Evolutionary conservation across 2,329 filamentous ascomycete species (phyloP).

Genomic region (Diplocarpon mali): DNA sequence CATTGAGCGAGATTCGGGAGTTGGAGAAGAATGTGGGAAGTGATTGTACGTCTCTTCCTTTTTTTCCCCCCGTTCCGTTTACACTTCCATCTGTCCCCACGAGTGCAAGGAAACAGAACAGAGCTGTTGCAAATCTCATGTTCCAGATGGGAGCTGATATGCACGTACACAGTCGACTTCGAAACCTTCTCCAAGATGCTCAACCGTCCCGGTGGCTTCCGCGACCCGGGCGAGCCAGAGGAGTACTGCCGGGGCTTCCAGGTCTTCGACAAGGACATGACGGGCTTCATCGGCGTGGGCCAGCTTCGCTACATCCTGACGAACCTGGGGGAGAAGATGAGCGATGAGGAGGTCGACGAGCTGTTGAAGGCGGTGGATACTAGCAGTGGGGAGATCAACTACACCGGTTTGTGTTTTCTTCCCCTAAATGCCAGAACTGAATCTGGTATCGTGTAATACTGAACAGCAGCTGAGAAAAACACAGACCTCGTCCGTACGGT

Average conservation of each 20-base stretch:
- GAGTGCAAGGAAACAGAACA: too few species aligned
- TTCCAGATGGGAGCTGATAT: neutral
- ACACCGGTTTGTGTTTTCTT: conserved; percentile 52
- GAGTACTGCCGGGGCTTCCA: conserved; percentile 99
- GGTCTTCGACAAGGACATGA: conserved; percentile 99
- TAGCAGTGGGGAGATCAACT: conserved; percentile 93
- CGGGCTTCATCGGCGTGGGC: conserved; percentile 92
- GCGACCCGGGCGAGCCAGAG: conserved; percentile 92
- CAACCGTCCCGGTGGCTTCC: conserved; percentile 95
- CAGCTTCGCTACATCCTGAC: conserved; percentile 97
- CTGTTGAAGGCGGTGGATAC: conserved; percentile 97
- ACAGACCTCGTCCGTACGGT: conserved; percentile 76
- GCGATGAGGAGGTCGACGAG: conserved; percentile 96
- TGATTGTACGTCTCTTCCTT: conserved; percentile 61
- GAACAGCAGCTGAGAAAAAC: neutral
- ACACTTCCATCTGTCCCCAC: too few species aligned
- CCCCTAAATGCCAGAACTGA: neutral
- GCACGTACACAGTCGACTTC: conserved; percentile 66
- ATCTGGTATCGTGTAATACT: too few species aligned
- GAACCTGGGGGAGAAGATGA: conserved; percentile 98
- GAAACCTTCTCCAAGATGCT: conserved; percentile 94
- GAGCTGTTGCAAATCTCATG: too few species aligned
- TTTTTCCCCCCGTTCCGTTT: too few species aligned
- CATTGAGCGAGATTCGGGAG: conserved; percentile 81
- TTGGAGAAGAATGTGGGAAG: conserved; percentile 80